Evolutionary conservation across 2,329 filamentous ascomycete species (phyloP).

Genomic region (Endothia cerciana): DNA sequence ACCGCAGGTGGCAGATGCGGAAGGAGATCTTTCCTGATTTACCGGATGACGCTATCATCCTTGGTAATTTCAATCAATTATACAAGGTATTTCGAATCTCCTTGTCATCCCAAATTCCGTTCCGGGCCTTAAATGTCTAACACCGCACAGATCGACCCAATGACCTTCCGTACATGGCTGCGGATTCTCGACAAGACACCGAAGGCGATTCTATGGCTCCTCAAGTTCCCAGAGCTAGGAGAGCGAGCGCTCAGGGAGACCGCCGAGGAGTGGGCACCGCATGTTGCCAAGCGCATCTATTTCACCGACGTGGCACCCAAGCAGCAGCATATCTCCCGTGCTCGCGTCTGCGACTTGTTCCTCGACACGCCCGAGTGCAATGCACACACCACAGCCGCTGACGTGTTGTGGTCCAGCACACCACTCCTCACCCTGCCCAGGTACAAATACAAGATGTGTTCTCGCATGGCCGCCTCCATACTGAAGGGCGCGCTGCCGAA

Average conservation of each 20-base stretch:
- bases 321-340: slow-evolving; percentile 88
- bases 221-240: slow-evolving; percentile 94
- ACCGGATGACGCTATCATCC: slow-evolving; percentile 81
- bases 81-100: slow-evolving; percentile 74
- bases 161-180: slow-evolving; percentile 93
- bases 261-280: slow-evolving; percentile 80
- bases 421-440: slow-evolving; percentile 87
- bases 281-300: slow-evolving; percentile 82
- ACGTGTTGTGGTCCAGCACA: slow-evolving; percentile 95
- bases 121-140: neutral
- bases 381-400: slow-evolving; percentile 94
- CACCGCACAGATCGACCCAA: slow-evolving; percentile 80
- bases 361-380: slow-evolving; percentile 98
- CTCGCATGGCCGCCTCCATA: slow-evolving; percentile 95
- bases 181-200: slow-evolving; percentile 85
- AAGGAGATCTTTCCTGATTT: slow-evolving; percentile 87
- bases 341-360: slow-evolving; percentile 90
- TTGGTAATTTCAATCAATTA: slow-evolving; percentile 97
- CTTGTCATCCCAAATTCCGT: neutral
- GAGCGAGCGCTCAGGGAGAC: slow-evolving; percentile 83
- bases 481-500: slow-evolving; percentile 85
- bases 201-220: slow-evolving; percentile 89
- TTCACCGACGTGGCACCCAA: slow-evolving; percentile 98
- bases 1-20: slow-evolving; percentile 86
- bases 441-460: slow-evolving; percentile 99